Conservation (phyloP, 306 rosid genomes). For the Fragaria vesca region DNA sequence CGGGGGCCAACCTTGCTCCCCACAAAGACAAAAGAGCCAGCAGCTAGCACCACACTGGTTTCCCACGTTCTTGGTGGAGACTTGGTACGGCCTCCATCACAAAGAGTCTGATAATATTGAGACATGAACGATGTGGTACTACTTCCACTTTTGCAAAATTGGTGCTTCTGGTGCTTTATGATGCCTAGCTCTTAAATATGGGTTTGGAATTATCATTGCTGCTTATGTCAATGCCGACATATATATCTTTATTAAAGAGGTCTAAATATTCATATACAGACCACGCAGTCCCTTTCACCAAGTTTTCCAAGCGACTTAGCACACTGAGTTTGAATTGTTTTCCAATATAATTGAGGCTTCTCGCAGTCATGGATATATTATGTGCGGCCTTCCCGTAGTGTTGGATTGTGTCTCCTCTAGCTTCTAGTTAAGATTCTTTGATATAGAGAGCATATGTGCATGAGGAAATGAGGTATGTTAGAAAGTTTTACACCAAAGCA, state of each 20-base stretch:
- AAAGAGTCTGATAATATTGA: not conserved
- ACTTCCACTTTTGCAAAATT: not conserved
- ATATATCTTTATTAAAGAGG: not conserved
- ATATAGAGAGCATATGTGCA: too few relatives aligned
- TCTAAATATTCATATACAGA: not conserved
- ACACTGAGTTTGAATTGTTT: not conserved
- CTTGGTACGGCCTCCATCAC: not conserved
- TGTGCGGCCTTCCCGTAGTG: not conserved
- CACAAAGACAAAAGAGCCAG: not conserved
- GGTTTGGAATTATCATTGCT: not conserved
- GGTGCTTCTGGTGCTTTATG: not conserved
- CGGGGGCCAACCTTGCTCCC: conserved; percentile 9
- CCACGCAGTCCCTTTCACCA: not conserved
- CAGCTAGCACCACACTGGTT: conserved; percentile 16
- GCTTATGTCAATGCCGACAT: conserved; percentile 2
- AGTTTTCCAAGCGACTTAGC: not conserved
- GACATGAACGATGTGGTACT: not conserved
- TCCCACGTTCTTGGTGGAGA: conserved; percentile 14
- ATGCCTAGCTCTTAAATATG: not conserved
- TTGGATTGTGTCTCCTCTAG: not conserved
- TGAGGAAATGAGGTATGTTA: too few relatives aligned
- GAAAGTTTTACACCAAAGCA: too few relatives aligned
- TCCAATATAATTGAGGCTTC: not conserved
- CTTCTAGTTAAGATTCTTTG: too few relatives aligned
- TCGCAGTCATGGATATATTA: not conserved